Evolutionary conservation across 176 grass and related monocot species (phyloP).

Genomic region (Echinochloa phyllopogon): DNA sequence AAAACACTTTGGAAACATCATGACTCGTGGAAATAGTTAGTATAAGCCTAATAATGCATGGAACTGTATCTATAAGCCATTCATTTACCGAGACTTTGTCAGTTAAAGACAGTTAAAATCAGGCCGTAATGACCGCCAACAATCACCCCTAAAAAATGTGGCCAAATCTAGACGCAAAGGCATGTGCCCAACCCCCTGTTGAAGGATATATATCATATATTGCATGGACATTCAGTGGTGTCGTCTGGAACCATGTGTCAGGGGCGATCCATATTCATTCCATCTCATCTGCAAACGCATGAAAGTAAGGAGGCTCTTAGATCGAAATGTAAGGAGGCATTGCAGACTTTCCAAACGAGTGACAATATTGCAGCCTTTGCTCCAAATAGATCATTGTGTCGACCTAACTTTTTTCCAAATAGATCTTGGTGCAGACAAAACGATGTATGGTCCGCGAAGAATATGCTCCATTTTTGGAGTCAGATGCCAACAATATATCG

Average conservation of each 20-base stretch:
- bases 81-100: too few species aligned
- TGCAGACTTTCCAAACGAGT: background rate
- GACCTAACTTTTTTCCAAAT: too few species aligned
- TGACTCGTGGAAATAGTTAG: too few species aligned
- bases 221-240: background rate
- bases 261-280: background rate
- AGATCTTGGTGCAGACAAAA: too few species aligned
- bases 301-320: background rate
- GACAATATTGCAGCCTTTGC: background rate
- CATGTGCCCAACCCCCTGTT: background rate
- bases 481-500: slow-evolving; percentile 33
- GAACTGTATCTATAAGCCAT: too few species aligned
- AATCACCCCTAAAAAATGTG: background rate
- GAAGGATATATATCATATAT: background rate
- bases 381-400: too few species aligned
- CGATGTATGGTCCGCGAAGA: background rate
- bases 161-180: slow-evolving; percentile 14
- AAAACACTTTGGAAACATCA: too few species aligned
- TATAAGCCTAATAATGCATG: too few species aligned
- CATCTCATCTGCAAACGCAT: background rate
- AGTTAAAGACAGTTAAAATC: too few species aligned
- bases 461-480: background rate
- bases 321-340: too few species aligned
- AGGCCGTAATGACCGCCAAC: too few species aligned
- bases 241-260: slow-evolving; percentile 9